A percentile compares a stretch with the other conserved stretches of the same genome.
Conservation (phyloP, 2,329 filamentous ascomycete species). For the Dendrostoma leiphaemia region DNA sequence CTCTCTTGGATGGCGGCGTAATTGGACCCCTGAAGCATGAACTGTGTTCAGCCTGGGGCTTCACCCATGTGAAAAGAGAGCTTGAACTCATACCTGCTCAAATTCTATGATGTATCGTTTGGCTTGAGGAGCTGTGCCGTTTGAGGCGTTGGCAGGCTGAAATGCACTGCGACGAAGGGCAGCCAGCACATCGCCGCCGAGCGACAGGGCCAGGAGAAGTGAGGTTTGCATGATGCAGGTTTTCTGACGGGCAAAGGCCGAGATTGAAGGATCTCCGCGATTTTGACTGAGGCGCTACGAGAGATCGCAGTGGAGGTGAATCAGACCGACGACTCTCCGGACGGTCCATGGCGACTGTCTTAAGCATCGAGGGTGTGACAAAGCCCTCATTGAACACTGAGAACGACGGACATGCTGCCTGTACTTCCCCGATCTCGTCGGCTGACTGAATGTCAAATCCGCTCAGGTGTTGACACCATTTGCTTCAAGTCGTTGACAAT, state of each 20-base stretch:
- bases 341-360: too few relatives aligned
- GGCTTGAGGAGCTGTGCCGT: slow-evolving; percentile 3
- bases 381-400: too few relatives aligned
- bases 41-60: neutral
- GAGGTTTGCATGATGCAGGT: neutral
- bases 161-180: neutral
- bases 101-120: slow-evolving; percentile 9
- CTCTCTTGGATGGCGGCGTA: neutral
- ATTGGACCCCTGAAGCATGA: neutral
- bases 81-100: neutral
- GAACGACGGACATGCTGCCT: too few relatives aligned
- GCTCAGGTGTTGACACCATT: neutral
- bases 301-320: too few relatives aligned
- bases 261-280: too few relatives aligned
- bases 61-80: neutral
- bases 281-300: neutral
- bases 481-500: neutral
- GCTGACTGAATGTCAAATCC: neutral
- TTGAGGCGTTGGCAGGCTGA: neutral
- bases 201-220: neutral
- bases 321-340: too few relatives aligned
- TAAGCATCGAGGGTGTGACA: too few relatives aligned
- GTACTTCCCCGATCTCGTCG: neutral
- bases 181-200: neutral
- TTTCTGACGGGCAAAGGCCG: neutral